Evolutionary conservation across 208 protist genomes (phyloP), one percentile per base, ranked within the genome.

Genomic region (Leishmania guyanensis): DNA sequence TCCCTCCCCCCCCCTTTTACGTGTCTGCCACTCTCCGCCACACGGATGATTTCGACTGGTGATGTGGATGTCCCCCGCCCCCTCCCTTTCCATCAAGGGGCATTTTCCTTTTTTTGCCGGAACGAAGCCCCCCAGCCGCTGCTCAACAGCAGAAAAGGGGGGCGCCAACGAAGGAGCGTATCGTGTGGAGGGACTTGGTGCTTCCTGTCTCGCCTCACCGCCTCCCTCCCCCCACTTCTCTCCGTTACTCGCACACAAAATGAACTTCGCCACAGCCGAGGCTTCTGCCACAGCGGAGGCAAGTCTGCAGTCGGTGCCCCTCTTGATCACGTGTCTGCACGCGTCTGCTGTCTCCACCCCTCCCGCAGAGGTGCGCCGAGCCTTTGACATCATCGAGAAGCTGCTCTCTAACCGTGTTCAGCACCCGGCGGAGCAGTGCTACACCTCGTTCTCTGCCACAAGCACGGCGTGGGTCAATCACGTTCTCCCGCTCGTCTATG

Each of bases 401-500:
- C 83, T 85, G 39, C 73, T 88, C 50, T 69, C 73, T 12, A 84
- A 84, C 51, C 81, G 64, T 76, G 29, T 50, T 8, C 39, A 68
- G 12, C 39, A 80, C 60, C 78, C 70, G 2, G 14, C 16, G 48
- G 65, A 79, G 8, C 64, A 26, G 16, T 29, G 33, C 20, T 82
- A 88, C 74, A 46, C 60, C 0, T 79, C 77, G 1, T 80, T 85
- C 85, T 79, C 70, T 16, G 53, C 69, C 33, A 69, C 68, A 8
- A 85, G 85, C 36, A 43, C 81, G 1, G 68, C 66, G 50, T 88
- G 85, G 85, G 77, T 79, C 22, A 26, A 29, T 12, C 36, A 39
- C 5, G 85, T 88, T 43, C 54, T 54, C n/a, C 85, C 85, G 2
- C 56, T 65, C n/a, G 78, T 88, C 51, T 85, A 88, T 68, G 64